Evolutionary conservation across 306 rosid genomes (phyloP).

Genomic region (Sphenostylis stenocarpa): DNA sequence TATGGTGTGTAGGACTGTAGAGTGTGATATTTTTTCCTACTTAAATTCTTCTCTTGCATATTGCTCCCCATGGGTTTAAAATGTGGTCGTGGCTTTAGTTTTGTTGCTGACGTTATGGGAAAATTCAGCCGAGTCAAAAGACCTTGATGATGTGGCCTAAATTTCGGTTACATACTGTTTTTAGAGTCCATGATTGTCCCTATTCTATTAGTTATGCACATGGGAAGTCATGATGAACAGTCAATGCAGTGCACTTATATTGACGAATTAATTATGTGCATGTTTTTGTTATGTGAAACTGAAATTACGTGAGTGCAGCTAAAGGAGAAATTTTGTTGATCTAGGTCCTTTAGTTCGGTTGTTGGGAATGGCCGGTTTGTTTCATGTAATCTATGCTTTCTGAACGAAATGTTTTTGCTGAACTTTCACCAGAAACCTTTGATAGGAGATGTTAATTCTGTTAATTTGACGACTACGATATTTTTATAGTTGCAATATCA

Average conservation of each 20-base stretch:
- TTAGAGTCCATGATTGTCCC: neutral
- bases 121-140: neutral
- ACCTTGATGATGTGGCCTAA: neutral
- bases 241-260: constrained; percentile 12
- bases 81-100: neutral
- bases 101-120: neutral
- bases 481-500: neutral
- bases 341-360: neutral
- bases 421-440: neutral
- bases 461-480: neutral
- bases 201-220: neutral
- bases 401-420: constrained; percentile 15
- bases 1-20: neutral
- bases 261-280: neutral
- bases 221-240: neutral
- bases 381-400: neutral
- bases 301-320: constrained; percentile 3
- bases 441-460: neutral
- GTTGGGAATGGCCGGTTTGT: neutral
- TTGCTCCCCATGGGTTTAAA: neutral
- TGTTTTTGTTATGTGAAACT: constrained; percentile 4
- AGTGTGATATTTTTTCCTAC: neutral
- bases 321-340: neutral
- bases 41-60: neutral
- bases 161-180: neutral